These are phyloP conservation scores for Chernovozyma aurita DNA, from an alignment of 1,139 yeast species.

Conservation along the genomic window DNA sequence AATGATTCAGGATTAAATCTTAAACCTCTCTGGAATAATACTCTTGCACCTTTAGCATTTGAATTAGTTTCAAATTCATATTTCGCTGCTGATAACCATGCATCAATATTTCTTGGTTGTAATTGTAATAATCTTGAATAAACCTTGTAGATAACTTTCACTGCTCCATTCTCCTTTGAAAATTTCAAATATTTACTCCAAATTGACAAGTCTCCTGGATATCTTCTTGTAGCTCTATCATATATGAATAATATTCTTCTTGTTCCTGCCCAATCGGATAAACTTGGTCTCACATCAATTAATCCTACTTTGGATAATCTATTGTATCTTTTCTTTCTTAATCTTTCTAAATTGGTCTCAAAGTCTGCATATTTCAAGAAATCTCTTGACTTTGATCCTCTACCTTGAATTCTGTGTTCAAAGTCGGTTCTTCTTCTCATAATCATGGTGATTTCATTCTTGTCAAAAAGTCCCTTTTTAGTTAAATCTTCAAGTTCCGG, in stretches of 20 bases:
- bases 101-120: conserved; percentile 86
- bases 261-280: conserved; percentile 85
- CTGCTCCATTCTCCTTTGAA: conserved; percentile 71
- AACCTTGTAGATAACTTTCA: conserved; percentile 74
- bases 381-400: conserved; percentile 79
- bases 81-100: conserved; percentile 94
- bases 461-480: conserved; percentile 72
- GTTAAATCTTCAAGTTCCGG: conserved; percentile 91
- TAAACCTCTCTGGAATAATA: conserved; percentile 77
- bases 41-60: conserved; percentile 85
- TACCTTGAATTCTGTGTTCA: conserved; percentile 83
- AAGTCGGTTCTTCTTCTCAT: conserved; percentile 94
- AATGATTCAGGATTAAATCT: conserved; percentile 75
- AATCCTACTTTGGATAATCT: conserved; percentile 54
- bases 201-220: conserved; percentile 69
- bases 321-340: conserved; percentile 67
- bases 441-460: conserved; percentile 75
- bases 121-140: conserved; percentile 75
- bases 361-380: conserved; percentile 76
- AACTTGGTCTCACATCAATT: conserved; percentile 50
- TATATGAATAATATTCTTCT: conserved; percentile 79
- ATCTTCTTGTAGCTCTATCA: conserved; percentile 78
- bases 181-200: conserved; percentile 77
- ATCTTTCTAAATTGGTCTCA: conserved; percentile 74
- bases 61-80: conserved; percentile 88